Base-by-base conservation (phyloP, 345 rosid species). In the Populus nigra region DNA sequence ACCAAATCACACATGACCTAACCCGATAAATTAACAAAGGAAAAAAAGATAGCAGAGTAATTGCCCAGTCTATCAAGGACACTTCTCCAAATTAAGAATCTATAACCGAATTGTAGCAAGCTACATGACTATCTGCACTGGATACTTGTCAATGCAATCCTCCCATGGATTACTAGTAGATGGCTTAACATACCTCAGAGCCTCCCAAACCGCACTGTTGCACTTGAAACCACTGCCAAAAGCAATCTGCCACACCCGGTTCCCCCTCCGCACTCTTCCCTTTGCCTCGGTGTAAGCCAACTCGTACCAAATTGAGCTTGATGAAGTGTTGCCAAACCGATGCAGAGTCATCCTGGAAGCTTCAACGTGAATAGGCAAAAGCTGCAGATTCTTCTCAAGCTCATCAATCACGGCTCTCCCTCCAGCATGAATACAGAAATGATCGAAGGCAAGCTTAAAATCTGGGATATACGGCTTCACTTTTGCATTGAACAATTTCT, bases 381-480 rank as follows among this genome's bases (percentile, higher is more conserved):
- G 98, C 86, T 94, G 92, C 82, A 94, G 78, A 70, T 92, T 94
- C 92, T 94, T 94, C 90, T 94, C 96, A 7, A 92, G 97, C 88
- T 94, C 97, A 59, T 94, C 98, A 43, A 94, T 92, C 87, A 94
- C 93, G 18, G 94, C 98, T 80, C 98, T 83, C 12, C 98, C 97
- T 35, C 98, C 98, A 0, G 94, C 94, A 22, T 91, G 98, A 9
- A 93, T 94, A 79, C 98, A 94, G 90, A 92, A 94, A 81, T 92
- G 96, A 16, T 94, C 89, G 33, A 94, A 94, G 0, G 97, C 98
- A 3, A 94, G 98, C 87, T 94, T 94, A 81, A 94, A 94, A 84
- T 94, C 97, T 0, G 97, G 98, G 41, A 92, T 94, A 59, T 94
- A 94, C 5, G 98, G 96, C 86, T 91, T 94, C 79, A 88, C 18